These are phyloP conservation scores for Fraxinus floribunda DNA, from an alignment of 305 asterid genomes.

Conservation along the genomic window DNA sequence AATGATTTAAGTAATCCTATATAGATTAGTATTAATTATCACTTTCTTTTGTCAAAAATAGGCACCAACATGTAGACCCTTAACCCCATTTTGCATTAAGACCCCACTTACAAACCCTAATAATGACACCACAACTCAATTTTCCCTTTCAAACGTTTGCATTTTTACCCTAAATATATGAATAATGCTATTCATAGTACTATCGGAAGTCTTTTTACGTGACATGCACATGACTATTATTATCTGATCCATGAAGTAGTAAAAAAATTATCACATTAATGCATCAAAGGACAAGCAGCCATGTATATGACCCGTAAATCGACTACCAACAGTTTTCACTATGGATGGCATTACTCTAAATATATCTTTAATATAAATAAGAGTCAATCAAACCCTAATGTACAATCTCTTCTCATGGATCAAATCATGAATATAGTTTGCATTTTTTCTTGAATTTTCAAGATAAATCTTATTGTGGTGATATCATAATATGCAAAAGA, in stretches of 20 bases:
- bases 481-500: no score
- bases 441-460: no score
- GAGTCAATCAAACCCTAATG: not conserved
- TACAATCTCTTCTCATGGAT: not conserved
- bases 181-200: no score
- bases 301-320: no score
- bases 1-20: conserved; percentile 31
- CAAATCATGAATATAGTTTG: not conserved
- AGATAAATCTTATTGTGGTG: not conserved
- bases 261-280: no score
- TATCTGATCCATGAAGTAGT: no score
- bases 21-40: conserved; percentile 25
- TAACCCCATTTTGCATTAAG: conserved; percentile 16
- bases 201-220: no score
- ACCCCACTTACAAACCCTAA: conserved; percentile 30
- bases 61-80: conserved; percentile 48
- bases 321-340: no score
- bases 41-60: conserved; percentile 30
- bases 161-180: no score
- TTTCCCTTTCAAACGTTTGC: not conserved
- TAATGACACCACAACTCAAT: conserved; percentile 23
- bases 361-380: not conserved
- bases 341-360: not conserved
- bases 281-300: no score
- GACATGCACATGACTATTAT: no score